Evolutionary conservation across 179 eudicot genomes (phyloP).

Genomic region (Gypsophila paniculata): DNA sequence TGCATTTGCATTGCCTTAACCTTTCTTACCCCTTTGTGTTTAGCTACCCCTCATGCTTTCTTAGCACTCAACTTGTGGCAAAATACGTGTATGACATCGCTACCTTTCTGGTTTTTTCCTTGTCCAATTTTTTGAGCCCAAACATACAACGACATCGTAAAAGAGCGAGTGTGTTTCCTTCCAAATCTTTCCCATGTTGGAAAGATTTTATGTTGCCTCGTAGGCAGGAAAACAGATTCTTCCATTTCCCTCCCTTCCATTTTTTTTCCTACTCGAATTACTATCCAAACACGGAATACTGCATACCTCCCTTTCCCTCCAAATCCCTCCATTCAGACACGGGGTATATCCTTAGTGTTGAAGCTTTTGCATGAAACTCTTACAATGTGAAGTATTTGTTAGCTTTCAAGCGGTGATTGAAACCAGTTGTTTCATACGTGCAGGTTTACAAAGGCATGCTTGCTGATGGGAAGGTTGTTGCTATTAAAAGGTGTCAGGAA

Average conservation of each 20-base stretch:
- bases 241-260: too few species aligned
- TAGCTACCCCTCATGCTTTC: neutral
- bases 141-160: neutral
- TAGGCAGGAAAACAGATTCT: too few species aligned
- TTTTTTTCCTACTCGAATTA: neutral
- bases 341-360: neutral
- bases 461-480: constrained; percentile 44
- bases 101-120: too few species aligned
- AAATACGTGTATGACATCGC: too few species aligned
- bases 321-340: neutral
- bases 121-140: too few species aligned
- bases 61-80: neutral
- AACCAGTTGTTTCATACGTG: constrained; percentile 4
- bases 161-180: neutral
- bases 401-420: neutral
- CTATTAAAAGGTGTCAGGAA: constrained; percentile 57
- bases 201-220: too few species aligned
- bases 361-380: neutral
- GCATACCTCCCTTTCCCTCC: too few species aligned
- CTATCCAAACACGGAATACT: too few species aligned
- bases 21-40: neutral
- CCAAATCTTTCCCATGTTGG: too few species aligned
- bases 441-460: constrained; percentile 76
- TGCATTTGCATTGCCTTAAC: neutral
- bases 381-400: constrained; percentile 1